A percentile compares a stretch with the other conserved stretches of the same genome.
Conservation (phyloP, 257 asterid genomes). For the Petunia axillaris region DNA sequence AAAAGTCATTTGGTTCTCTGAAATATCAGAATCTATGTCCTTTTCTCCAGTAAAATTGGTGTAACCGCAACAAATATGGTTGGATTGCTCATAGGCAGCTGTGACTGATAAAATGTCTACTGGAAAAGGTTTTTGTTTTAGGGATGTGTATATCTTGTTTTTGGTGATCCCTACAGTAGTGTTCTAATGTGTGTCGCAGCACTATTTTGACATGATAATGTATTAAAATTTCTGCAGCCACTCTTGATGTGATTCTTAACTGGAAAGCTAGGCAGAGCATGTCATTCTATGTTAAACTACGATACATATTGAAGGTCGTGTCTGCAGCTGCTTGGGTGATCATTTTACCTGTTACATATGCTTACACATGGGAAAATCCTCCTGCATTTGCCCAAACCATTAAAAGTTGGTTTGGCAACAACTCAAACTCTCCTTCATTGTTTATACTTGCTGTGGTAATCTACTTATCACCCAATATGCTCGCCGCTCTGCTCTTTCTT, state of each 20-base stretch:
- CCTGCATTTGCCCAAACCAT: constrained; percentile 92
- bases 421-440: constrained; percentile 74
- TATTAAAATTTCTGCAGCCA: constrained; percentile 53
- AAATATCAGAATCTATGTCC: background rate
- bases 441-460: constrained; percentile 89
- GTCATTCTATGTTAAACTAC: constrained; percentile 89
- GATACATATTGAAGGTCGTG: constrained; percentile 80
- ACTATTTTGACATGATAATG: background rate
- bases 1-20: background rate
- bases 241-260: constrained; percentile 84
- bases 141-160: background rate
- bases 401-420: constrained; percentile 88
- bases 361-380: constrained; percentile 89
- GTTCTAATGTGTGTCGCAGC: background rate
- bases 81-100: constrained; percentile 9
- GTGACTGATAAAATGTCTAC: background rate
- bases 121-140: background rate
- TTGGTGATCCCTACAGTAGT: background rate
- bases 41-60: background rate
- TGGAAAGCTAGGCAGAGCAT: constrained; percentile 93
- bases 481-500: constrained; percentile 80
- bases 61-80: background rate
- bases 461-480: constrained; percentile 96
- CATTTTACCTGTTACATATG: constrained; percentile 90
- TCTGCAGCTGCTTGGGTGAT: constrained; percentile 97